Base-by-base conservation (phyloP, 768 basidiomycete species). In the Flagelloscypha sp. region DNA sequence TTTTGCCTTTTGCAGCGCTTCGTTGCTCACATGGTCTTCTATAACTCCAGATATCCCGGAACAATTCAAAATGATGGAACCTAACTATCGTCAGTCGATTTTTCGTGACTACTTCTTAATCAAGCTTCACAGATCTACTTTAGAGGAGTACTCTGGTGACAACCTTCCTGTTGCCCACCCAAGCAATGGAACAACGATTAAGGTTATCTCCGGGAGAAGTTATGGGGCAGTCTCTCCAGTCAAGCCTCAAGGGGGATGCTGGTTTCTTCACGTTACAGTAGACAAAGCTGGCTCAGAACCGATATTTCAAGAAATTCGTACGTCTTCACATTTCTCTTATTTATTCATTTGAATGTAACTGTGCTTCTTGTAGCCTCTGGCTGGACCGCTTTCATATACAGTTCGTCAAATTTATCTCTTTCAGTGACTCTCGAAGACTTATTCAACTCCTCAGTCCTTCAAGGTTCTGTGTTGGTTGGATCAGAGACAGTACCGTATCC, bases 341-440 rank as follows among this genome's bases (percentile, higher is more conserved):
- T 6, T 8, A 18, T 7, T 13, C n/a, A 13, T 16, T 11, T 9
- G 6, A 24, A 17, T 19, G 21, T 19, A 3, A 30, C 35, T 37
- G 32, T n/a, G 38, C 13, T 27, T 17, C 37, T 6, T 28, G 8
- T 38, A 86, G 85, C 85, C 5, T 46, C 63, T n/a, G 82, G 80
- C 12, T 98, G 94, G 94, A 95, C 89, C 5, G 57, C 84, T 0
- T 95, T 97, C 52, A 61, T 83, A 18, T 94, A 92, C 55, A 68
- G 86, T 87, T 51, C 43, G 80, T 50, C 21, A 12, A 34, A 11
- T 30, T 29, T n/a, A 16, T 25, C 6, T 33, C 11, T n/a, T 30
- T 20, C 22, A 37, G 6, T 34, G 11, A 24, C 22, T 12, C 18
- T 1, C 6, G 13, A 10, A 24, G 29, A 13, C 13, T 16, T 15